Conservation (phyloP, 2,329 filamentous ascomycete species). For the Fusarium temperatum region DNA sequence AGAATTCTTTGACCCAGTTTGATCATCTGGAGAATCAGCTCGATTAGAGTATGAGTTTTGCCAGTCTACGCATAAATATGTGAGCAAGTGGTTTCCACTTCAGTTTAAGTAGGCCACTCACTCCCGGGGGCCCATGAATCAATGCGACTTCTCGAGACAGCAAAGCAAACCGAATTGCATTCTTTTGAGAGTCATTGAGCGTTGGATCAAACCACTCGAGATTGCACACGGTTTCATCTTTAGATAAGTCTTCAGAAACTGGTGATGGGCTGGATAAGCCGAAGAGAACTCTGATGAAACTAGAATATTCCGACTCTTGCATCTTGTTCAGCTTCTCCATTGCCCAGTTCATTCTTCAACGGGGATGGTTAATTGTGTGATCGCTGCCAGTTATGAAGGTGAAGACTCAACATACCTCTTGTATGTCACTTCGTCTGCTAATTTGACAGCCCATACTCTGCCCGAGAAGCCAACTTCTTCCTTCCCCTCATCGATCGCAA, state of each 20-base stretch:
- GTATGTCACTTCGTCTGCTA: slow-evolving; percentile 75
- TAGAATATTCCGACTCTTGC: slow-evolving; percentile 65
- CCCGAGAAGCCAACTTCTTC: slow-evolving; percentile 56
- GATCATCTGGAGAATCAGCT: slow-evolving; percentile 91
- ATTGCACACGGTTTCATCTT: slow-evolving; percentile 55
- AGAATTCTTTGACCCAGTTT: slow-evolving; percentile 77
- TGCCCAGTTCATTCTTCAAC: slow-evolving; percentile 66
- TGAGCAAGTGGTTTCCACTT: not conserved
- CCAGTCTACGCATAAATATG: slow-evolving; percentile 68
- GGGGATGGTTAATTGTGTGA: not conserved
- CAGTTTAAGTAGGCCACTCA: slow-evolving; percentile 46
- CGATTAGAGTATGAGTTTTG: slow-evolving; percentile 96
- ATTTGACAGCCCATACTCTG: slow-evolving; percentile 71
- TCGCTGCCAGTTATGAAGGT: not conserved
- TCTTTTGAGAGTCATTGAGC: slow-evolving; percentile 73
- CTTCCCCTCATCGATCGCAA: slow-evolving; percentile 75
- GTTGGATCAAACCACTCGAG: slow-evolving; percentile 69
- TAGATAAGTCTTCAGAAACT: slow-evolving; percentile 52
- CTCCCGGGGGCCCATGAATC: slow-evolving; percentile 93
- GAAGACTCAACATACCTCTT: slow-evolving; percentile 53
- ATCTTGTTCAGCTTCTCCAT: slow-evolving; percentile 70
- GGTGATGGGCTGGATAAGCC: slow-evolving; percentile 64
- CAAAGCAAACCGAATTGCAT: slow-evolving; percentile 82
- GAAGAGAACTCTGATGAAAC: slow-evolving; percentile 70
- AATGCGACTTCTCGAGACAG: slow-evolving; percentile 83